Evolutionary conservation across 371 early-diverging fungal species (phyloP).

Genomic region (Syncephalastrum contaminatum): DNA sequence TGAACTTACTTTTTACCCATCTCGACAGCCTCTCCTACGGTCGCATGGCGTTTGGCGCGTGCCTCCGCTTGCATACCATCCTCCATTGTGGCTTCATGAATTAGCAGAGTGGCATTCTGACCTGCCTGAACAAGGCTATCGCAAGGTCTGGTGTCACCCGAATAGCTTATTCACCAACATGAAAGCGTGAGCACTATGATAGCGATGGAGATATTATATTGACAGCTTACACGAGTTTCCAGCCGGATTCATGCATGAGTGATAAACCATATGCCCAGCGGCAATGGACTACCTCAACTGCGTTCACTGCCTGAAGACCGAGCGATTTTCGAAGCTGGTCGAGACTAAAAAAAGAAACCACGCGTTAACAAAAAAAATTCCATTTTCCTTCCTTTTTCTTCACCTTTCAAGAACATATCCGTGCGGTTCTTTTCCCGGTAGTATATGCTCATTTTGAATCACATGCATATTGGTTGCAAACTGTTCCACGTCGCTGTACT

Average conservation of each 20-base stretch:
- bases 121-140: conserved; percentile 73
- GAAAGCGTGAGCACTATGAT: background rate
- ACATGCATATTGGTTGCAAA: conserved; percentile 45
- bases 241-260: conserved; percentile 61
- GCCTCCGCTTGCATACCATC: conserved; percentile 85
- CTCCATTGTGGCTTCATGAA: conserved; percentile 98
- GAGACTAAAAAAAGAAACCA: conserved; percentile 16
- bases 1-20: conserved; percentile 64
- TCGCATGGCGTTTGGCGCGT: conserved; percentile 84
- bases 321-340: conserved; percentile 35
- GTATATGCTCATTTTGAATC: conserved; percentile 35
- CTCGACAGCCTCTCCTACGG: conserved; percentile 85
- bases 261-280: conserved; percentile 77
- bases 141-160: conserved; percentile 97
- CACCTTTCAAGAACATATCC: conserved; percentile 10
- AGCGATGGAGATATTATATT: background rate
- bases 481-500: conserved; percentile 66
- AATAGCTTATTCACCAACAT: conserved; percentile 76
- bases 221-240: conserved; percentile 61
- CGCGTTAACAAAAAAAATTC: too few species aligned
- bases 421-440: conserved; percentile 3
- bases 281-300: conserved; percentile 82
- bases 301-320: conserved; percentile 52
- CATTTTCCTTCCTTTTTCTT: background rate
- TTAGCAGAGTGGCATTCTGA: conserved; percentile 70